A percentile compares a stretch with the other conserved stretches of the same genome.
phyloP scores from a whole-genome alignment of 2,329 filamentous ascomycete genomes.

The Colletotrichum sp. region DNA sequence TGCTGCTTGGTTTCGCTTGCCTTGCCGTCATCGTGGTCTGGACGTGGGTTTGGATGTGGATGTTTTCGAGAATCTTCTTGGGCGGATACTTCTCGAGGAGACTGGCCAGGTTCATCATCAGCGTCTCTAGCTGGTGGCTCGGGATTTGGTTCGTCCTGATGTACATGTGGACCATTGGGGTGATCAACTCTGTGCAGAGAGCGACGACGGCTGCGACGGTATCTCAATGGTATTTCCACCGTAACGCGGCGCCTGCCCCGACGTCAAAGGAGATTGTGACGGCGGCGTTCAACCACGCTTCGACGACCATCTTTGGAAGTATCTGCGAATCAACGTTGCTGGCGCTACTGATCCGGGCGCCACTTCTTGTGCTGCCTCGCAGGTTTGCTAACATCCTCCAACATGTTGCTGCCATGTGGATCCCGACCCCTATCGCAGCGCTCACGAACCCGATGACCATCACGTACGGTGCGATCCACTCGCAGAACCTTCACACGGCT shows the following conservation, averaged over 20 bases:
- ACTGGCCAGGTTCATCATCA: conserved; percentile 75
- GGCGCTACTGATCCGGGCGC: conserved; percentile 80
- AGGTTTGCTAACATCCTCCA: conserved; percentile 69
- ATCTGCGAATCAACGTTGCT: conserved; percentile 88
- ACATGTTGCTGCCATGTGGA: conserved; percentile 77
- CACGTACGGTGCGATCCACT: conserved; percentile 94
- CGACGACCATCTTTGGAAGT: conserved; percentile 88
- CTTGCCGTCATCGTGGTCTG: conserved; percentile 79
- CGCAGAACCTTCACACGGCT: conserved; percentile 77
- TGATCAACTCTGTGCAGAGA: conserved; percentile 87
- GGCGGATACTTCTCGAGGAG: conserved; percentile 79
- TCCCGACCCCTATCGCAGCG: conserved; percentile 84
- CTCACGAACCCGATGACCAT: conserved; percentile 91
- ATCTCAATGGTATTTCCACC: conserved; percentile 99
- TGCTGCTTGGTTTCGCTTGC: conserved; percentile 82
- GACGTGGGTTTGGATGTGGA: conserved; percentile 95
- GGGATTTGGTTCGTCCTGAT: conserved; percentile 91
- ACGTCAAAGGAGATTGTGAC: conserved; percentile 81
- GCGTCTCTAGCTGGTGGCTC: conserved; percentile 91
- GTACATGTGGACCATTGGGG: conserved; percentile 92
- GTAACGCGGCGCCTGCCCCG: conserved; percentile 78
- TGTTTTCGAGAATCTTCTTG: conserved; percentile 95
- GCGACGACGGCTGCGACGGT: conserved; percentile 93
- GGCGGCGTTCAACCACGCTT: conserved; percentile 81
- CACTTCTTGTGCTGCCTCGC: conserved; percentile 81